These are phyloP conservation scores for Zygnema circumcarinatum DNA, from an alignment of 139 green algal genomes.

Conservation along the genomic window DNA sequence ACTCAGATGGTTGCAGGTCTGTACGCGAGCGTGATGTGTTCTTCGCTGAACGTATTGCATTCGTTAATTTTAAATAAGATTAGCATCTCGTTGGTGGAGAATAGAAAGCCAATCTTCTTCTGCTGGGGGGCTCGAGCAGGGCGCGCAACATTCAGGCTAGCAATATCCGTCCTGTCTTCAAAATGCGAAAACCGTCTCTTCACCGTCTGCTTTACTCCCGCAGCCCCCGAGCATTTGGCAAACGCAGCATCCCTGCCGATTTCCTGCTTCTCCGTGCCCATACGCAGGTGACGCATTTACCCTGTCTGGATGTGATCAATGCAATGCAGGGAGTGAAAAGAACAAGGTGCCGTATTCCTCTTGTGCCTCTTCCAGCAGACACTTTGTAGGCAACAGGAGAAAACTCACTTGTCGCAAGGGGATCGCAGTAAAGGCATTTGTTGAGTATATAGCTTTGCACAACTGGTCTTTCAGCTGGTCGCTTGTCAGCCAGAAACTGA, in stretches of 20 bases:
- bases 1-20: slow-evolving; percentile 49
- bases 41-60: neutral
- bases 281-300: neutral
- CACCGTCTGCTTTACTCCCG: slow-evolving; percentile 36
- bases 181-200: slow-evolving; percentile 57
- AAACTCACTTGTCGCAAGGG: no score
- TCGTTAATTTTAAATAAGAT: neutral
- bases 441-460: no score
- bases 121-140: neutral
- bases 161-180: slow-evolving; percentile 44
- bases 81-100: neutral
- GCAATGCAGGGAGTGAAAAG: no score
- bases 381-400: no score
- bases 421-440: no score
- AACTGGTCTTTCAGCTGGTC: no score
- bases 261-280: slow-evolving; percentile 7
- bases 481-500: no score
- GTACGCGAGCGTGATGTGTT: neutral
- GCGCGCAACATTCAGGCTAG: slow-evolving; percentile 38
- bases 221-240: neutral
- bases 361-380: no score
- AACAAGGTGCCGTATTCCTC: no score
- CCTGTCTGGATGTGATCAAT: no score
- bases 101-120: neutral
- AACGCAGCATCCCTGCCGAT: neutral